Evolutionary conservation across 2,329 filamentous ascomycete species (phyloP), one percentile per base, ranked within the genome.

Genomic region (Fusarium heterosporum): DNA sequence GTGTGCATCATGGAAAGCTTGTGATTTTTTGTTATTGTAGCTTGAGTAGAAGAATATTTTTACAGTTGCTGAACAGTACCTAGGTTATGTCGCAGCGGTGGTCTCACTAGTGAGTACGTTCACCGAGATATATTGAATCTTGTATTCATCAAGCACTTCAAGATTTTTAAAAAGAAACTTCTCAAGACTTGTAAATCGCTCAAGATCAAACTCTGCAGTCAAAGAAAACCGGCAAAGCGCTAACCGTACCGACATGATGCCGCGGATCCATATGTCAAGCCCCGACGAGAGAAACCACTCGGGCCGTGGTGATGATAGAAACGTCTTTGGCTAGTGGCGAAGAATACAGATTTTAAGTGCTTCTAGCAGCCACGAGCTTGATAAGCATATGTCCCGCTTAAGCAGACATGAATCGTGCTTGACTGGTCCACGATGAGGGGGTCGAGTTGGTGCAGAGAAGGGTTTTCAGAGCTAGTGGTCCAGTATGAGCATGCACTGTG

Each of bases 1-100:
- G 64, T 68, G 32, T 68, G 64, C 64, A 68, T 61, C 36, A 17
- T 32, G 26, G 2, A 34, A 52, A 25, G 51, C 22, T 46, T 48
- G 38, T 53, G 29, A 28, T 16, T 12, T 32, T 34, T 34, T 6
- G 12, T 17, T 19, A 8, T 14, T 9, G 3, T 9, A 10, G 30
- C 4, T 13, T 30, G 4, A 16, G 25, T 26, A 39, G 10, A 8
- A 8, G 30, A 6, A 29, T n/a, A 28, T 10, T 11, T 9, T 17
- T n/a, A 26, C 25, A 14, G 25, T 29, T 38, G 49, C 41, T 58
- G 48, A 50, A 26, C 34, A 26, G 34, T 1, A 4, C 29, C 42
- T 50, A 26, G 28, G 34, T 43, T 11, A 46, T 42, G 40, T 40
- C 51, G 46, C 22, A 49, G 49, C 16, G 16, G 10, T 26, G 30